Base-by-base conservation (phyloP, 805 yeast species). In the Schizosaccharomyces japonicus region DNA sequence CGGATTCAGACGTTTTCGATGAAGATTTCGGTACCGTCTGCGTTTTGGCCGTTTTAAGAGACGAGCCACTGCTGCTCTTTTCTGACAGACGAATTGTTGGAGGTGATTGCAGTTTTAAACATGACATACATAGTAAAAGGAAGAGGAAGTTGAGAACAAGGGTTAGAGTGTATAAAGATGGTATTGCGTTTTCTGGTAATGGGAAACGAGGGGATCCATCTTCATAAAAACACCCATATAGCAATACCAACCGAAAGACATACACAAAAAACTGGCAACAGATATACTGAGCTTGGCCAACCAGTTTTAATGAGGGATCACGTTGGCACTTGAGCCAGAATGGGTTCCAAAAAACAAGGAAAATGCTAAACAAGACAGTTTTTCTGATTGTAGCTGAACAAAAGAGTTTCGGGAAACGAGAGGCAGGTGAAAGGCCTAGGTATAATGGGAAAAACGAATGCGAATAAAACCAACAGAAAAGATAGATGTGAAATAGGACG, bases 291-390 rank as follows among this genome's bases (percentile, higher is more conserved):
- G 17, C 42, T 23, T 27, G 17, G 13, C 42, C 42, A 21, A 5
- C 3, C 6, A 36, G 42, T 4, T 21, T 23, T 4, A 15, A 5
- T 19, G 42, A 36, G 13, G 34, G 19, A 42, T 42, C 25, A 13
- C 13, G 36, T 5, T n/a, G 6, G 13, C 15, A 15, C 13, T 15
- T 21, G 13, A 19, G 26, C 42, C 42, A 36, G 26, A 19, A 36
- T 13, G 42, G 42, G 23, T 36, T 36, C 42, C 42, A 36, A 36
- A 36, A 36, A 23, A 42, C 32, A 13, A 31, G 28, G 32, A 44
- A 29, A 42, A 30, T 19, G 7, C 34, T 34, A 27, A 44, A 30
- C 34, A 33, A 36, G 23, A n/a, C 23, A 21, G 23, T 19, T 6
- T 15, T 19, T 19, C 15, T n/a, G 23, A 17, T 21, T 36, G 17